phyloP scores from a whole-genome alignment of 1,284 basidiomycete species.

The Leucoagaricus sp. region DNA sequence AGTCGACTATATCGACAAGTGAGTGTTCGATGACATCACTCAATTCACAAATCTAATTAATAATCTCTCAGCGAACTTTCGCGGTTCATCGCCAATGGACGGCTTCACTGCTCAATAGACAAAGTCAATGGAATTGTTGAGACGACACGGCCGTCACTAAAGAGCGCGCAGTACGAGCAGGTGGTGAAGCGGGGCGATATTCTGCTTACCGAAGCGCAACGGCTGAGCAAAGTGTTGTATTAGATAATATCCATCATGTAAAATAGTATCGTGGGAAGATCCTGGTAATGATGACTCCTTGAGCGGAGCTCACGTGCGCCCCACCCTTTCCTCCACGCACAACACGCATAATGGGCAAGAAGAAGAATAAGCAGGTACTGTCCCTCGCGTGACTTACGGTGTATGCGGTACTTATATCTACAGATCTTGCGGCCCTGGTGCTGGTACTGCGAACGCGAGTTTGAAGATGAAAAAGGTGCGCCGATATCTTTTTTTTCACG shows the following conservation, averaged over 20 bases:
- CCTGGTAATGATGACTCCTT: background rate
- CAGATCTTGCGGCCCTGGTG: slow-evolving; percentile 92
- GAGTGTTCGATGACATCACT: slow-evolving; percentile 1
- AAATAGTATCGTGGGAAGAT: background rate
- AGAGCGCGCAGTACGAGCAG: slow-evolving; percentile 90
- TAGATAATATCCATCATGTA: slow-evolving; percentile 29
- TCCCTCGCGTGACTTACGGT: background rate
- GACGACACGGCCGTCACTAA: slow-evolving; percentile 86
- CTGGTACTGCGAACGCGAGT: slow-evolving; percentile 99
- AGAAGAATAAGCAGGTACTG: slow-evolving; percentile 77
- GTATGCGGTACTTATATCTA: slow-evolving; percentile 10
- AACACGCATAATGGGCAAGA: slow-evolving; percentile 76
- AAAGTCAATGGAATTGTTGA: slow-evolving; percentile 93
- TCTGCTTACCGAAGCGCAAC: slow-evolving; percentile 78
- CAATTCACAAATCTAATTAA: background rate
- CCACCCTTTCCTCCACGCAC: slow-evolving; percentile 3
- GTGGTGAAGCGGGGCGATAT: slow-evolving; percentile 68
- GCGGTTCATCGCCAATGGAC: slow-evolving; percentile 89
- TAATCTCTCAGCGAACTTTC: slow-evolving; percentile 73
- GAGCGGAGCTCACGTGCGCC: background rate
- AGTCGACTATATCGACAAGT: slow-evolving; percentile 87
- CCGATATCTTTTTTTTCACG: background rate
- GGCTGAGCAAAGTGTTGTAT: slow-evolving; percentile 76
- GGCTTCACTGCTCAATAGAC: slow-evolving; percentile 91
- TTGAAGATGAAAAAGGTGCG: slow-evolving; percentile 94